These are phyloP conservation scores for Penicillium vulpinum DNA, from an alignment of 2,329 filamentous ascomycete species.

Conservation along the genomic window DNA sequence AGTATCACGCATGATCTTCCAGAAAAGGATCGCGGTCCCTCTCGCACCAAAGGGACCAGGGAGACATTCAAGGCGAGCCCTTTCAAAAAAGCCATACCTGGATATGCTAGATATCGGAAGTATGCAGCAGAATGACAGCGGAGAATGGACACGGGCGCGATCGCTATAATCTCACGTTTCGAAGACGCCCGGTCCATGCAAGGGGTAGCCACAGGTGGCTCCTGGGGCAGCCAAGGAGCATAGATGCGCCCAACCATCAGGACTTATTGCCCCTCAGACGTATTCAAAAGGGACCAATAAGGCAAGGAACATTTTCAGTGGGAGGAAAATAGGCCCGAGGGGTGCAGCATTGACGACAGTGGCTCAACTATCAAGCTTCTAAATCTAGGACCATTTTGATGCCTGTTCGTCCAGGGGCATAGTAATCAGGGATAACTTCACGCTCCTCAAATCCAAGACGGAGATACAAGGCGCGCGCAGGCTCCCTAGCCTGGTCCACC, in stretches of 20 bases:
- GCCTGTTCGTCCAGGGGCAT: constrained; percentile 50
- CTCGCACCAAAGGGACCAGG: constrained; percentile 35
- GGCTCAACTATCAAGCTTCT: constrained; percentile 29
- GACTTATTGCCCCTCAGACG: constrained; percentile 19
- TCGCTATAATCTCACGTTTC: constrained; percentile 31
- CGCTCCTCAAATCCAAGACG: constrained; percentile 49
- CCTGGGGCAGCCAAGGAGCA: constrained; percentile 25
- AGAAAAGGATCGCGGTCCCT: constrained; percentile 23
- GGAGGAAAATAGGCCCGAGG: constrained; percentile 8
- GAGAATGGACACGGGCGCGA: constrained; percentile 28
- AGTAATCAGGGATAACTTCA: constrained; percentile 52
- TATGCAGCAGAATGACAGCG: constrained; percentile 34
- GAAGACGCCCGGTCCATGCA: constrained; percentile 32
- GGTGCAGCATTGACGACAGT: constrained; percentile 23
- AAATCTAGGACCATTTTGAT: constrained; percentile 46
- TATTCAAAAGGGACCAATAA: constrained; percentile 22
- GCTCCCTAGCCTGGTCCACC: constrained; percentile 51
- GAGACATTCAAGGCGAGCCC: constrained; percentile 36
- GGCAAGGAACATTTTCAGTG: constrained; percentile 17
- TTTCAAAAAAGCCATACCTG: constrained; percentile 40
- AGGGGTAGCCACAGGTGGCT: constrained; percentile 28
- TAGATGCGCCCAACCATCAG: constrained; percentile 24
- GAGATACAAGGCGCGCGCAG: constrained; percentile 49
- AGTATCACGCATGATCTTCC: constrained; percentile 21
- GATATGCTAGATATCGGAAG: constrained; percentile 42